A percentile compares a stretch with the other conserved stretches of the same genome.
phyloP scores from a whole-genome alignment of 2,329 filamentous ascomycete species.

The Samsoniella hepiali region DNA sequence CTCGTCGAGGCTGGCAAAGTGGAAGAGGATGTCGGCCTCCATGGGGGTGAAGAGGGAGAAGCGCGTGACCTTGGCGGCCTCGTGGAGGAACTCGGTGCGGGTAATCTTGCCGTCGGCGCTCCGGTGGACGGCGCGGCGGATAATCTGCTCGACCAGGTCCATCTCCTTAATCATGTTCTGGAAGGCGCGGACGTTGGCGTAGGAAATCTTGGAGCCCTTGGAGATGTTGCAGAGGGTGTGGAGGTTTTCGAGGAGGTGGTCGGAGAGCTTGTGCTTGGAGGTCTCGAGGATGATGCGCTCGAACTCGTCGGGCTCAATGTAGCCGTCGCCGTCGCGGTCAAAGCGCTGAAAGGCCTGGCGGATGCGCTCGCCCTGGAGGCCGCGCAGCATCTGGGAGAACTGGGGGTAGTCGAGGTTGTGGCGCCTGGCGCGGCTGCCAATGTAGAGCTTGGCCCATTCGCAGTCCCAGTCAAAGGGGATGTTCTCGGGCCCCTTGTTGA shows the following conservation, averaged over 20 bases:
- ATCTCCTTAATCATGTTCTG: slow-evolving; percentile 98
- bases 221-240: slow-evolving; percentile 94
- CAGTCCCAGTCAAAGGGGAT: slow-evolving; percentile 97
- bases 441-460: slow-evolving; percentile 93
- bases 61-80: slow-evolving; percentile 84
- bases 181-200: slow-evolving; percentile 95
- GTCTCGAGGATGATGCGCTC: slow-evolving; percentile 95
- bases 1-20: slow-evolving; percentile 91
- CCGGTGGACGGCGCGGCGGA: slow-evolving; percentile 80
- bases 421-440: slow-evolving; percentile 80
- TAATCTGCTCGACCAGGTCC: slow-evolving; percentile 92
- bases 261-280: slow-evolving; percentile 91
- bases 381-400: slow-evolving; percentile 96
- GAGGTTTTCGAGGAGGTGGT: slow-evolving; percentile 88
- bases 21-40: slow-evolving; percentile 98
- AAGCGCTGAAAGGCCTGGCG: slow-evolving; percentile 91
- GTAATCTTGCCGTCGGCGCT: slow-evolving; percentile 91
- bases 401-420: slow-evolving; percentile 93
- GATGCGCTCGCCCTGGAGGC: slow-evolving; percentile 92
- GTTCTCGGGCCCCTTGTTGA: slow-evolving; percentile 79
- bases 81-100: slow-evolving; percentile 87
- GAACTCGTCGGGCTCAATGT: slow-evolving; percentile 93
- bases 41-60: slow-evolving; percentile 97
- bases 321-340: slow-evolving; percentile 88
- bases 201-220: slow-evolving; percentile 87